These are phyloP conservation scores for Zarea fungicola DNA, from an alignment of 2,329 filamentous ascomycete genomes.

Conservation along the genomic window DNA sequence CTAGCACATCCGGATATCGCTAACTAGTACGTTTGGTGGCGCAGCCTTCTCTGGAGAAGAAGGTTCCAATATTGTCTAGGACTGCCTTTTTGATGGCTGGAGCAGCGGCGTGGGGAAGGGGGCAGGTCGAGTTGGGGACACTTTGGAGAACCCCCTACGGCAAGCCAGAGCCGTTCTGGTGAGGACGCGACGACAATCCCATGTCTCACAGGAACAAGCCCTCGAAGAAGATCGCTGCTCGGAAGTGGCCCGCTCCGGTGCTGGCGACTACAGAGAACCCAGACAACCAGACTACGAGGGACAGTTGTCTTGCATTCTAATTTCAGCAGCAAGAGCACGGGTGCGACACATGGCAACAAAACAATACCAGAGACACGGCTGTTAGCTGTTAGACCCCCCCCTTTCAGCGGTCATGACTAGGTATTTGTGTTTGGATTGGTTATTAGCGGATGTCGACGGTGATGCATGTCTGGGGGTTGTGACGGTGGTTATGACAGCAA, in stretches of 20 bases:
- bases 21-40: no score
- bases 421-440: not conserved
- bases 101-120: no score
- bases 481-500: not conserved
- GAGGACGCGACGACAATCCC: no score
- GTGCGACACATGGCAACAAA: not conserved
- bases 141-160: no score
- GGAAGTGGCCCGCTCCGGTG: conserved; percentile 4
- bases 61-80: no score
- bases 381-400: no score
- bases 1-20: no score
- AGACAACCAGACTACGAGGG: no score
- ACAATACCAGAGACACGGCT: not conserved
- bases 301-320: not conserved
- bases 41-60: no score
- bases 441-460: not conserved
- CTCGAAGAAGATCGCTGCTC: not conserved
- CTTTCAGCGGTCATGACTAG: not conserved
- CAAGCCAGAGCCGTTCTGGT: no score
- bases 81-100: no score
- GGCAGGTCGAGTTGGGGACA: no score
- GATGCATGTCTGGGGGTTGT: not conserved
- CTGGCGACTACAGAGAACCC: not conserved
- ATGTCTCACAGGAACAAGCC: not conserved
- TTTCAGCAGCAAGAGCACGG: not conserved